Conservation (phyloP, 2,329 filamentous ascomycete species). For the Coniella lustricola region DNA sequence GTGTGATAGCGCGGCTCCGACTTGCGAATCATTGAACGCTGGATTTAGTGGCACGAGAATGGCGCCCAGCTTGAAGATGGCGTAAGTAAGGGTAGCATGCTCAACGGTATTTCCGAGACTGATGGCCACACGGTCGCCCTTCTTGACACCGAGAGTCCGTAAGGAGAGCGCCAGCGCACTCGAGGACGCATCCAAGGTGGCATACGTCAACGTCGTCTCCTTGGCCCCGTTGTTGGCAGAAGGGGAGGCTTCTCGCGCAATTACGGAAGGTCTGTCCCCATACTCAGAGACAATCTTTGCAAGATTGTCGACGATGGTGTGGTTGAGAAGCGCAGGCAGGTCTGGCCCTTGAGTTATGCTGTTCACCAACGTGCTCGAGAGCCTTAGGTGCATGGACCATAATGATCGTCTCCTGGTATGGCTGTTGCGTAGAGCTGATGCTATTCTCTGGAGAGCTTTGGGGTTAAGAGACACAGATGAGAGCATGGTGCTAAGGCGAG, state of each 20-base stretch:
- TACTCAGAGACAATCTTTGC: conserved; percentile 53
- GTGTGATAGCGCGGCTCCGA: conserved; percentile 70
- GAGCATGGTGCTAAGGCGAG: neutral
- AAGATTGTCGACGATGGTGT: conserved; percentile 70
- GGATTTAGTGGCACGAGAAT: conserved; percentile 92
- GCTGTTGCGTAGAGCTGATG: neutral
- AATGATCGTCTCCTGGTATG: neutral
- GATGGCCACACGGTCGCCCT: conserved; percentile 79
- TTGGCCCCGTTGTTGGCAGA: conserved; percentile 49
- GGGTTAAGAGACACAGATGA: neutral
- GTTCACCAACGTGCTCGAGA: neutral
- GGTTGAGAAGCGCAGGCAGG: conserved; percentile 55
- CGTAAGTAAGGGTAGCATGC: conserved; percentile 80
- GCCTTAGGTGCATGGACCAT: conserved; percentile 1
- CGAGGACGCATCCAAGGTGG: conserved; percentile 65
- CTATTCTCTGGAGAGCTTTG: neutral
- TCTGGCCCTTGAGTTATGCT: conserved; percentile 12
- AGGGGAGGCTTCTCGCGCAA: conserved; percentile 33
- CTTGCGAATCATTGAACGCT: conserved; percentile 73
- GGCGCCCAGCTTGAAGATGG: conserved; percentile 88
- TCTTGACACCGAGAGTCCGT: conserved; percentile 62
- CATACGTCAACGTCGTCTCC: conserved; percentile 67
- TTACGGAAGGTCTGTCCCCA: conserved; percentile 57
- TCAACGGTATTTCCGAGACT: conserved; percentile 81
- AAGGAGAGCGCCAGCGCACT: conserved; percentile 70